Percentiles rank a stretch among this genome's conserved stretches.
phyloP scores from a whole-genome alignment of 805 yeast species.

The Candida peoriensis region DNA sequence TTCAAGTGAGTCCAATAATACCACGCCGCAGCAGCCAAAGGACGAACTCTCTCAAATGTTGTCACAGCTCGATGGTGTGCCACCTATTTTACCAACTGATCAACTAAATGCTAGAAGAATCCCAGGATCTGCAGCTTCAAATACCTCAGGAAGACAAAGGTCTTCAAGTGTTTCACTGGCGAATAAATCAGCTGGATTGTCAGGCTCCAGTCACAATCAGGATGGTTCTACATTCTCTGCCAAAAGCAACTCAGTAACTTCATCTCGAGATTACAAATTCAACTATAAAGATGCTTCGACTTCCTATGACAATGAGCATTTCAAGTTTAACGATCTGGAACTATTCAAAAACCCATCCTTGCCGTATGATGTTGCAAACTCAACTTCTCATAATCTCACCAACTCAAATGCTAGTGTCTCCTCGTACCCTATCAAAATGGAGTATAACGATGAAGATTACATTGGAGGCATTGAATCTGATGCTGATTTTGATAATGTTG shows the following conservation, averaged over 20 bases:
- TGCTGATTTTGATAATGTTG: conserved; percentile 19
- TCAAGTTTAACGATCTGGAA: too few relatives aligned
- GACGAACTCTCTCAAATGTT: conserved; percentile 23
- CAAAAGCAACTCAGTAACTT: too few relatives aligned
- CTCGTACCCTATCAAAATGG: neutral
- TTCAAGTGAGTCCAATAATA: too few relatives aligned
- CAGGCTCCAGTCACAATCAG: neutral
- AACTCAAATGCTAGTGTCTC: neutral
- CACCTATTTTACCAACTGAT: conserved; percentile 20
- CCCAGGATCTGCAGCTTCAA: neutral
- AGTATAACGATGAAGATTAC: neutral
- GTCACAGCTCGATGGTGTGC: conserved; percentile 21
- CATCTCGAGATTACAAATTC: too few relatives aligned
- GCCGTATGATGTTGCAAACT: too few relatives aligned
- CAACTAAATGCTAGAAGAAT: conserved; percentile 1
- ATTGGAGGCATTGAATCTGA: conserved; percentile 5
- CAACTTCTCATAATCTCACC: too few relatives aligned
- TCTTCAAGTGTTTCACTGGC: too few relatives aligned
- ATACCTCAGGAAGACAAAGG: neutral
- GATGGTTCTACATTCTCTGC: too few relatives aligned
- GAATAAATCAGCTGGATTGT: too few relatives aligned
- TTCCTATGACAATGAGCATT: too few relatives aligned
- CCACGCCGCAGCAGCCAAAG: neutral
- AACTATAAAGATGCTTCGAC: too few relatives aligned
- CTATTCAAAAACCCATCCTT: too few relatives aligned